These are phyloP conservation scores for Lunularia cruciata DNA, from an alignment of 225 moss, liverwort and hornwort genomes.

Conservation along the genomic window DNA sequence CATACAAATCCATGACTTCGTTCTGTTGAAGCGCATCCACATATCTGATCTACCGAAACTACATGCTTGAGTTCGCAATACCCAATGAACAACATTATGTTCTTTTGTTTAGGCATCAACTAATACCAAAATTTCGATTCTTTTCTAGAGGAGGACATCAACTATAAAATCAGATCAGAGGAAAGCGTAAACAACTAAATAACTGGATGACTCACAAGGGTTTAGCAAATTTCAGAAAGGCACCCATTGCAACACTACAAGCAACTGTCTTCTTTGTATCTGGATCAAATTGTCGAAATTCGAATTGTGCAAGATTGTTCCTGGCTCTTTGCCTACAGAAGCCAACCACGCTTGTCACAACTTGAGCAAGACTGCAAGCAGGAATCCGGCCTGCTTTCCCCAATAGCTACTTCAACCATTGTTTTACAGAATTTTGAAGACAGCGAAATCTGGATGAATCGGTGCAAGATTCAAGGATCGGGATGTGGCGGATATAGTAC, in stretches of 20 bases:
- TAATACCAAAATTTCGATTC: too few species aligned
- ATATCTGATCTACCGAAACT: conserved; percentile 54
- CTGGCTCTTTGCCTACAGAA: conserved; percentile 40
- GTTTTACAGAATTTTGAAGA: neutral
- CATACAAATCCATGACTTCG: conserved; percentile 87
- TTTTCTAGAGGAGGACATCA: too few species aligned
- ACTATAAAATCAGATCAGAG: too few species aligned
- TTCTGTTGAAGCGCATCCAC: conserved; percentile 91
- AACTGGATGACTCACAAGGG: conserved; percentile 39
- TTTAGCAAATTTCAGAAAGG: conserved; percentile 35
- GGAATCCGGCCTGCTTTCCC: too few species aligned
- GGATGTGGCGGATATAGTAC: conserved; percentile 32
- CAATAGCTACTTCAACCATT: neutral
- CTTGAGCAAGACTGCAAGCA: too few species aligned
- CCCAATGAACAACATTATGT: too few species aligned
- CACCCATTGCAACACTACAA: conserved; percentile 33
- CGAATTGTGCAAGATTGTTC: conserved; percentile 60
- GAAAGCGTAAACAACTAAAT: too few species aligned
- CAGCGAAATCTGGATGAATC: neutral
- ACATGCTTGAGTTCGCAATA: neutral
- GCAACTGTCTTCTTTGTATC: conserved; percentile 21
- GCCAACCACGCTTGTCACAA: neutral
- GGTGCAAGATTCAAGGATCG: neutral
- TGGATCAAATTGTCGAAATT: conserved; percentile 40
- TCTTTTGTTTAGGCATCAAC: too few species aligned